Conservation (phyloP, 2,329 filamentous ascomycete genomes). For the Aspergillus fumigatus region DNA sequence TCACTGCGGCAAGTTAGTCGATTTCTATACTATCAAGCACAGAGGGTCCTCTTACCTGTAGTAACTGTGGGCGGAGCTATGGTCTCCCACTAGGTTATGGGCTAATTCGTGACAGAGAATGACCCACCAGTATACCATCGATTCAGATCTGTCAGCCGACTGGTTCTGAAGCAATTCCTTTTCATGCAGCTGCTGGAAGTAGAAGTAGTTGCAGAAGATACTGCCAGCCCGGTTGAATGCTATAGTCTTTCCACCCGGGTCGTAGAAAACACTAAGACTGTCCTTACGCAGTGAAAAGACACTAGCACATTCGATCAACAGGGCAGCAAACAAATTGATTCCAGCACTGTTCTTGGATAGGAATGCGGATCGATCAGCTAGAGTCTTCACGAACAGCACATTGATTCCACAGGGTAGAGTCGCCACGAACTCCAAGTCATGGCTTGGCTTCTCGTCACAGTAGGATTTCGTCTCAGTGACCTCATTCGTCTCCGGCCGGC, state of each 20-base stretch:
- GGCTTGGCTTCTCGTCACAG: conserved; percentile 71
- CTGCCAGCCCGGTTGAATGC: conserved; percentile 86
- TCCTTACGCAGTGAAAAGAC: conserved; percentile 68
- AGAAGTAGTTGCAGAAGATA: conserved; percentile 90
- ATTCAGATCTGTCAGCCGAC: conserved; percentile 56
- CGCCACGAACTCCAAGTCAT: conserved; percentile 68
- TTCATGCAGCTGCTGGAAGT: conserved; percentile 75
- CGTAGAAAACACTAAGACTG: conserved; percentile 82
- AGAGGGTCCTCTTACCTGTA: conserved; percentile 52
- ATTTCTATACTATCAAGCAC: background rate
- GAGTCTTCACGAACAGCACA: conserved; percentile 62
- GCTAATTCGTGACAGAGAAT: conserved; percentile 94
- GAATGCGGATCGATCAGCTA: conserved; percentile 53
- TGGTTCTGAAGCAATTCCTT: conserved; percentile 39
- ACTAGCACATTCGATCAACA: conserved; percentile 65
- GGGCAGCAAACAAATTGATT: conserved; percentile 64
- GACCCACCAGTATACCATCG: conserved; percentile 85
- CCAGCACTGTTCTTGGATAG: conserved; percentile 56
- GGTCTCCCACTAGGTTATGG: conserved; percentile 79
- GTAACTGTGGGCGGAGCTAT: conserved; percentile 75
- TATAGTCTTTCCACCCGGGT: conserved; percentile 72
- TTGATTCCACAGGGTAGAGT: conserved; percentile 68
- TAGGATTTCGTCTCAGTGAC: conserved; percentile 82
- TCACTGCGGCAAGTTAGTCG: conserved; percentile 47
- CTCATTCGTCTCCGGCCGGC: conserved; percentile 63